Base-by-base conservation (phyloP, 257 asterid species). In the Schizonepeta tenuifolia region DNA sequence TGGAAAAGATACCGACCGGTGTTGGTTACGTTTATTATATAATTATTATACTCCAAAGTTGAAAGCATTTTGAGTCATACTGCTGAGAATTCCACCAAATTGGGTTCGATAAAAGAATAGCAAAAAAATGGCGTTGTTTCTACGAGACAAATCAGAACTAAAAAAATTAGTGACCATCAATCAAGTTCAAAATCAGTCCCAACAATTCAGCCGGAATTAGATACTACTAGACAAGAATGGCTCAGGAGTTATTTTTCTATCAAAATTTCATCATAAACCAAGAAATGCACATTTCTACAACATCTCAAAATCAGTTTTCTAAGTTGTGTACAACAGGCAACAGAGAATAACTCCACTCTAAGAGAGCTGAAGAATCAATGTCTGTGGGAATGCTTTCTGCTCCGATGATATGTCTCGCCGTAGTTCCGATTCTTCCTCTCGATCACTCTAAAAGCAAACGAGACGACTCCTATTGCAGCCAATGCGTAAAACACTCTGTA, bases 331-430 rank as follows among this genome's bases (percentile, higher is more conserved):
- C 10, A 40, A 58, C 63, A 60, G 24, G 36, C 33, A 69, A 62
- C 35, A 65, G 70, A 65, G 33, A 65, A 60, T 7, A 4, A 33
- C 35, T 38, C 65, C 11, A 36, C 21, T 14, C 41, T 35, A 60
- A 41, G 20, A 12, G 13, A 64, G 58, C 40, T 47, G 63, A 65
- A 66, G 63, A 65, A 66, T 84, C 83, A 93, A 79, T 91, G 91
- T 76, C 89, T 87, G 77, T 94, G 98, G 33, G 90, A 87, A 80
- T 91, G 97, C 74, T 87, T 91, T 84, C 95, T 78, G 81, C 85
- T 86, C 74, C 86, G 77, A 61, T 75, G 70, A 71, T 76, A 78
- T 15, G 82, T 66, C 77, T 88, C 92, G 1, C 98, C 96, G 40
- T 80, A 86, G 69, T 82, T 78, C 73, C 87, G 79, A 54, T 79